Evolutionary conservation across 1,284 basidiomycete genomes (phyloP).

Genomic region (Mrakiaceae sp.): DNA sequence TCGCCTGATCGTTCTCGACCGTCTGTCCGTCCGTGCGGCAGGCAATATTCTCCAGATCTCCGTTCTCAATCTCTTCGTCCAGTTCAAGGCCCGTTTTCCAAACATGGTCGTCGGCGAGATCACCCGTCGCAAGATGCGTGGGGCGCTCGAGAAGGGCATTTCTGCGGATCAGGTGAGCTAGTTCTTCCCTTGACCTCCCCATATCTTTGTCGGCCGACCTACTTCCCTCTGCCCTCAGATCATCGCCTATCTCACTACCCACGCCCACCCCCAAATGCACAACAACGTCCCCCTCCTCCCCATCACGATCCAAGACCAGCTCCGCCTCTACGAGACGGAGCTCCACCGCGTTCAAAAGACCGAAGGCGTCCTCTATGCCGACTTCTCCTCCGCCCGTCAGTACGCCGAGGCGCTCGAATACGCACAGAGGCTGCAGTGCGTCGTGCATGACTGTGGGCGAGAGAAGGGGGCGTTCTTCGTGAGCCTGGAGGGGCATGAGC

Average conservation of each 20-base stretch:
- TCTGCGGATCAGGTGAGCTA: slow-evolving; percentile 76
- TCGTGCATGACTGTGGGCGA: slow-evolving; percentile 54
- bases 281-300: slow-evolving; percentile 80
- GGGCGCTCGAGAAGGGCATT: slow-evolving; percentile 87
- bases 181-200: neutral
- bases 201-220: neutral
- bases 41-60: slow-evolving; percentile 94
- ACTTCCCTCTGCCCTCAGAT: slow-evolving; percentile 47
- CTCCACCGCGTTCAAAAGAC: slow-evolving; percentile 78
- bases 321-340: slow-evolving; percentile 95
- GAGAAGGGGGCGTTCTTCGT: slow-evolving; percentile 70
- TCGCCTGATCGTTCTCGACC: neutral
- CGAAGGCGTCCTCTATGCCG: slow-evolving; percentile 73
- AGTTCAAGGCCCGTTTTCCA: slow-evolving; percentile 84
- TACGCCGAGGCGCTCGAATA: slow-evolving; percentile 79
- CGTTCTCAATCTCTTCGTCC: slow-evolving; percentile 87
- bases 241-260: slow-evolving; percentile 83
- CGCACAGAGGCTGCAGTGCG: slow-evolving; percentile 65
- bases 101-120: slow-evolving; percentile 92
- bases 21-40: slow-evolving; percentile 26
- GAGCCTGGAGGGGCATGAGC: slow-evolving; percentile 62
- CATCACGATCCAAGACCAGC: slow-evolving; percentile 95
- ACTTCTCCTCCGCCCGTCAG: slow-evolving; percentile 73
- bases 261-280: slow-evolving; percentile 97
- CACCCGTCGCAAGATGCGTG: slow-evolving; percentile 88